Evolutionary conservation across 1,139 yeast genomes (phyloP), one percentile per base, ranked within the genome.

Genomic region (Zygosaccharomyces sapae): DNA sequence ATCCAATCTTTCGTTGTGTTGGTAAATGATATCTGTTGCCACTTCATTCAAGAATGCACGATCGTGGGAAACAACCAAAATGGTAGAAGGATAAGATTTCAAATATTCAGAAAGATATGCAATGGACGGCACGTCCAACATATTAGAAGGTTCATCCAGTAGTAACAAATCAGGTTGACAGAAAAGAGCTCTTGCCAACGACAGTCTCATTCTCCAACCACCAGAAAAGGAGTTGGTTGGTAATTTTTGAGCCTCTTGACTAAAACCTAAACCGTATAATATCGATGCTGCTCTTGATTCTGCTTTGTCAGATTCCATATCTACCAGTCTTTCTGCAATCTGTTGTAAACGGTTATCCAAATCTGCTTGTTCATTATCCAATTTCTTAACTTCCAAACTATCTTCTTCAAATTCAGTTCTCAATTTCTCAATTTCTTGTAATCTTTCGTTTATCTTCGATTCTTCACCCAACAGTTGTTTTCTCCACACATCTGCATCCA

Each of bases 191-290:
- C 98, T 81, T 2, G 98, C 98, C 54, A 92, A 77, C 10, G 97
- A 87, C 56, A 92, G 77, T 74, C 98, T 85, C 98, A 92, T 92
- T 79, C 98, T 84, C 98, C 98, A 92, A 81, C 98, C 98, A 79
- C 98, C 98, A 46, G 97, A 89, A 68, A 92, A 92, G 30, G 92
- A 79, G 59, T 88, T 90, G 8, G 97, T 89, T 20, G 96, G 82
- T 50, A 75, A 74, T 44, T 73, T 71, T 67, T 92, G 98, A 4
- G 96, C 79, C 62, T 86, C 96, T 55, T 81, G 80, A 43, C 96
- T 83, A 73, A 92, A 92, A 51, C 98, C 98, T 51, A 92, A 75
- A 66, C 98, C 98, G 55, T 70, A 86, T 52, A 92, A 73, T 54
- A 92, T 92, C 10, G 95, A 83, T 3, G 97, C 97, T 7, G 98